phyloP scores from a whole-genome alignment of 768 basidiomycete species.

The Exidia glandulosa region DNA sequence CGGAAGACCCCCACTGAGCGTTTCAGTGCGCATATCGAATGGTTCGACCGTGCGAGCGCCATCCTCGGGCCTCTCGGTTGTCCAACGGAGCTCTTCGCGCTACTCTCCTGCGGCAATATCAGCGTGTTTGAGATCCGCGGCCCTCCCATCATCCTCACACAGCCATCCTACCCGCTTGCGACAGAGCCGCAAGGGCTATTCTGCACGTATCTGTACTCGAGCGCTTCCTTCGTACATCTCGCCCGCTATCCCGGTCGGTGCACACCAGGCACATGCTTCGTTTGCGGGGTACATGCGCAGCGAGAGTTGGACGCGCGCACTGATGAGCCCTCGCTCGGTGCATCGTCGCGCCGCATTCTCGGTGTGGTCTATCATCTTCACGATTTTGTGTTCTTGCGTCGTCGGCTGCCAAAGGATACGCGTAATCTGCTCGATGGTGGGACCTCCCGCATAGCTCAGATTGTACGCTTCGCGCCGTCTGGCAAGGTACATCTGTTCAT shows the following conservation, averaged over 20 bases:
- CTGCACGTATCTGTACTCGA: not conserved
- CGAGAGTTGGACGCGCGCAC: not conserved
- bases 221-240: not conserved
- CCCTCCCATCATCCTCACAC: not conserved
- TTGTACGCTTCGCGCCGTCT: too few relatives aligned
- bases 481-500: too few relatives aligned
- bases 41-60: not conserved
- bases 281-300: not conserved
- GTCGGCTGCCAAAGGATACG: not conserved
- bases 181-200: not conserved
- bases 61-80: not conserved
- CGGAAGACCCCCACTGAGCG: not conserved
- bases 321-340: not conserved
- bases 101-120: not conserved
- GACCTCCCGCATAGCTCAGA: too few relatives aligned
- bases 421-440: too few relatives aligned
- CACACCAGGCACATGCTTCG: not conserved
- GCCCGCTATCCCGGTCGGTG: not conserved
- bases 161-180: not conserved
- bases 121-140: not conserved
- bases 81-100: not conserved
- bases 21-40: not conserved
- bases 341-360: not conserved
- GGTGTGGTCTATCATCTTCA: not conserved
- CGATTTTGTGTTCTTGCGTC: not conserved